Conservation (phyloP, 2,329 filamentous ascomycete genomes). For the Chaetomiaceae sp. region DNA sequence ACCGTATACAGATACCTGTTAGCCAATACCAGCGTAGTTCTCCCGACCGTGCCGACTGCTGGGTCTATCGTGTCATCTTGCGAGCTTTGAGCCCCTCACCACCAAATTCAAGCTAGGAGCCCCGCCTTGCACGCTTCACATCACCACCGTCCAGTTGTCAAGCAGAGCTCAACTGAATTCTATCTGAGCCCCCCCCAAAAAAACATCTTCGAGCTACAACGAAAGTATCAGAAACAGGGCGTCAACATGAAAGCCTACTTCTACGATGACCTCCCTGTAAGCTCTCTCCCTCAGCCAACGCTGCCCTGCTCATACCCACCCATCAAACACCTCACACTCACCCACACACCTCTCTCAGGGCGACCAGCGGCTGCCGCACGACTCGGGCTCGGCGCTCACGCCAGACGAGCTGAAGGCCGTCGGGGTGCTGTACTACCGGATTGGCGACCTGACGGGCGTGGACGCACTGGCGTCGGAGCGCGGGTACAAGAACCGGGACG, state of each 20-base stretch:
- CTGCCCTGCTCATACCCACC: background rate
- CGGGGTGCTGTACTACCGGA: conserved; percentile 73
- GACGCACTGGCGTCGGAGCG: conserved; percentile 68
- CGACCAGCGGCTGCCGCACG: conserved; percentile 87
- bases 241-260: conserved; percentile 51
- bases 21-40: conserved; percentile 2
- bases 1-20: too few relatives aligned
- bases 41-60: conserved; percentile 4
- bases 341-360: conserved; percentile 47
- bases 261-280: conserved; percentile 50
- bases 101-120: conserved; percentile 12
- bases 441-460: conserved; percentile 59
- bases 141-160: background rate
- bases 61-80: conserved; percentile 4
- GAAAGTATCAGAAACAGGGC: too few relatives aligned
- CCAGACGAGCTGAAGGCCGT: conserved; percentile 61
- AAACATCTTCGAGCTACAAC: background rate
- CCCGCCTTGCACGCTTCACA: conserved; percentile 10
- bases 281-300: conserved; percentile 20
- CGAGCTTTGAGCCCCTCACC: conserved; percentile 12
- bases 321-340: conserved; percentile 4
- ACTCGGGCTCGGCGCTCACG: conserved; percentile 68
- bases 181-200: background rate
- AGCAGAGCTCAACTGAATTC: background rate
- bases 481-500: conserved; percentile 89